Evolutionary conservation across 2,329 filamentous ascomycete genomes (phyloP).

Genomic region (Remersonia thermophila): DNA sequence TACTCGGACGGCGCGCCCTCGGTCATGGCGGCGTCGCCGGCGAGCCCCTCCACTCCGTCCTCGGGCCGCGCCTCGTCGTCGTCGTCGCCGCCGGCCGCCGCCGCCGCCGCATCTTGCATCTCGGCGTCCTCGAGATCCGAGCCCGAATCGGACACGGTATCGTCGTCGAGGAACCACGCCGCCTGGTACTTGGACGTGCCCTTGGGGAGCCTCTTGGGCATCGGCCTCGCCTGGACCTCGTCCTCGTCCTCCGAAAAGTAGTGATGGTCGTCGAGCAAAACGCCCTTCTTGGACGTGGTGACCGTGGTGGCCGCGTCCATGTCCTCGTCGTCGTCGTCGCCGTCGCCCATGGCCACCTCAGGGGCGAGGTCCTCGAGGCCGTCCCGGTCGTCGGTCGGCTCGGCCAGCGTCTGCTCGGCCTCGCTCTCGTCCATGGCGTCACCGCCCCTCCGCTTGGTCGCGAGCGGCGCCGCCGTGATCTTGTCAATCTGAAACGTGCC

Average conservation of each 20-base stretch:
- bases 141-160: constrained; percentile 61
- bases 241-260: constrained; percentile 93
- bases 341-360: constrained; percentile 64
- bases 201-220: constrained; percentile 67
- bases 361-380: constrained; percentile 74
- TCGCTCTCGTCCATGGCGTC: constrained; percentile 56
- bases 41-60: constrained; percentile 66
- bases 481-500: constrained; percentile 87
- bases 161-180: constrained; percentile 74
- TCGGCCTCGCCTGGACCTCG: constrained; percentile 41
- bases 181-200: constrained; percentile 91
- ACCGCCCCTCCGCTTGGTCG: constrained; percentile 45
- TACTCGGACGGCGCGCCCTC: constrained; percentile 76
- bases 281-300: constrained; percentile 59
- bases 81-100: constrained; percentile 31
- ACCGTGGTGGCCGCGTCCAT: constrained; percentile 29
- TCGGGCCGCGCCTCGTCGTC: constrained; percentile 54
- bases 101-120: constrained; percentile 41
- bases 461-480: constrained; percentile 63
- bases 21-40: constrained; percentile 49
- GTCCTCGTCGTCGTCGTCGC: constrained; percentile 51
- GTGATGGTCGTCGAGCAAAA: constrained; percentile 90
- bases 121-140: constrained; percentile 67
- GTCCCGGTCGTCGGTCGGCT: constrained; percentile 68
- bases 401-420: constrained; percentile 50